phyloP scores from a whole-genome alignment of 768 basidiomycete species.

The Pulveroboletus ravenelii region DNA sequence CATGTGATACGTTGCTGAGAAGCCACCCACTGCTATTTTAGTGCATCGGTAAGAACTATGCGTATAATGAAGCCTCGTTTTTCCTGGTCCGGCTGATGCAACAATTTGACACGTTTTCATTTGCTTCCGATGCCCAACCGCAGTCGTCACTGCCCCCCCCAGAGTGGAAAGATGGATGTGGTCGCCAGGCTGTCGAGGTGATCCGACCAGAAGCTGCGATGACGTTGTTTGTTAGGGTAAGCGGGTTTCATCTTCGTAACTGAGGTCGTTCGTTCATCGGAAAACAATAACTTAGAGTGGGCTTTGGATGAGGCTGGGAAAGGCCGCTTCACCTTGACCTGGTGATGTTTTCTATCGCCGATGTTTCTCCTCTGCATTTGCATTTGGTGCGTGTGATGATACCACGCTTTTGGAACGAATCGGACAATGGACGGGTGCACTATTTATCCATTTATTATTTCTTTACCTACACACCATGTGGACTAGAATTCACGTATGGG shows the following conservation, averaged over 20 bases:
- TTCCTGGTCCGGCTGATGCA: slow-evolving; percentile 67
- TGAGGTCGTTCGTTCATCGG: slow-evolving; percentile 1
- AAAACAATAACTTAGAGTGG: slow-evolving; percentile 40
- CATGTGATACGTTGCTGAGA: slow-evolving; percentile 11
- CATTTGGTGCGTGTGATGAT: not conserved
- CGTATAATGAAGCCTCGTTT: slow-evolving; percentile 72
- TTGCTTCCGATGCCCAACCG: slow-evolving; percentile 61
- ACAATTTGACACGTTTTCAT: slow-evolving; percentile 52
- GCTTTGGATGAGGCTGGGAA: slow-evolving; percentile 51
- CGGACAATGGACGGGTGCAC: not conserved
- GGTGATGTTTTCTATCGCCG: not conserved
- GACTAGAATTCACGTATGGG: too few relatives aligned
- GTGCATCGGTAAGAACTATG: slow-evolving; percentile 73
- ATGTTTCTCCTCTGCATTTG: not conserved
- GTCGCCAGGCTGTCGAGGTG: slow-evolving; percentile 51
- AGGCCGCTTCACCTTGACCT: slow-evolving; percentile 13
- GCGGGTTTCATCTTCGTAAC: slow-evolving; percentile 17
- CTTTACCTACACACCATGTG: too few relatives aligned
- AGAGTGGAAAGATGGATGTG: slow-evolving; percentile 44
- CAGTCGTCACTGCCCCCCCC: slow-evolving; percentile 54
- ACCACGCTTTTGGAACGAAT: not conserved
- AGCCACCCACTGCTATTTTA: slow-evolving; percentile 25
- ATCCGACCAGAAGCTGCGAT: slow-evolving; percentile 61
- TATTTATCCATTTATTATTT: slow-evolving; percentile 15
- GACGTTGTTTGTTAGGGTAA: slow-evolving; percentile 63